A percentile compares a stretch with the other conserved stretches of the same genome.
Conservation (phyloP, 2,329 filamentous ascomycete genomes). For the Nannizziopsis arthrosporioides region DNA sequence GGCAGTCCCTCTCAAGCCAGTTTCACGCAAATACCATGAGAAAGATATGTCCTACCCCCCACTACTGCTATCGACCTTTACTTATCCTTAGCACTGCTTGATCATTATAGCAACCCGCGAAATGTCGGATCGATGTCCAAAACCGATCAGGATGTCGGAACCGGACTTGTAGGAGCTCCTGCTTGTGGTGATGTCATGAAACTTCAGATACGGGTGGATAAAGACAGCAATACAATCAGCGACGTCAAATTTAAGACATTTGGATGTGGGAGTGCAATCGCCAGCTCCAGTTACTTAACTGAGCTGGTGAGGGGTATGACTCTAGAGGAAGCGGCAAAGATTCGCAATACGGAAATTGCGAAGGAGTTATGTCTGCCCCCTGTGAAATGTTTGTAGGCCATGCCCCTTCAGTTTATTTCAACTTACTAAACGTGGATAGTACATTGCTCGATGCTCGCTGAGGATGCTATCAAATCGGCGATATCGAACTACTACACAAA, state of each 20-base stretch:
- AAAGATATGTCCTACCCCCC: slow-evolving; percentile 43
- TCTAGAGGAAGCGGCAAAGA: slow-evolving; percentile 79
- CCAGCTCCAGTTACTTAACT: slow-evolving; percentile 85
- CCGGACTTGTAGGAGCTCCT: slow-evolving; percentile 80
- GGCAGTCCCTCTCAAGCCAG: slow-evolving; percentile 27
- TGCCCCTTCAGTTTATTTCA: neutral
- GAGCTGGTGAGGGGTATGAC: slow-evolving; percentile 94
- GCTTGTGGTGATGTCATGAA: slow-evolving; percentile 92
- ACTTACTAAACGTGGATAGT: slow-evolving; percentile 38
- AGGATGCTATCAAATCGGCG: slow-evolving; percentile 85
- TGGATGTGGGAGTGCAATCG: slow-evolving; percentile 88
- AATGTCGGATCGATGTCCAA: slow-evolving; percentile 73
- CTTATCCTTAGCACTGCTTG: slow-evolving; percentile 46
- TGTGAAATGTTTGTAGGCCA: slow-evolving; percentile 59
- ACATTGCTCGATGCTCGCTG: slow-evolving; percentile 85
- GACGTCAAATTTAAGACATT: slow-evolving; percentile 99
- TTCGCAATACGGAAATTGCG: slow-evolving; percentile 96
- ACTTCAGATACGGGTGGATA: slow-evolving; percentile 84
- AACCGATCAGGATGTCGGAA: slow-evolving; percentile 70
- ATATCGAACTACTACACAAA: slow-evolving; percentile 87
- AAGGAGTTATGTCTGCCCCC: slow-evolving; percentile 86
- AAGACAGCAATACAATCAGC: slow-evolving; percentile 72
- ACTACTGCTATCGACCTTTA: neutral
- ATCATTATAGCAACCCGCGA: slow-evolving; percentile 69
- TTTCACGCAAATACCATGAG: slow-evolving; percentile 50